Evolutionary conservation across 106 monocot genomes (phyloP), one percentile per base, ranked within the genome.

Genomic region (Hemerocallis citrina): DNA sequence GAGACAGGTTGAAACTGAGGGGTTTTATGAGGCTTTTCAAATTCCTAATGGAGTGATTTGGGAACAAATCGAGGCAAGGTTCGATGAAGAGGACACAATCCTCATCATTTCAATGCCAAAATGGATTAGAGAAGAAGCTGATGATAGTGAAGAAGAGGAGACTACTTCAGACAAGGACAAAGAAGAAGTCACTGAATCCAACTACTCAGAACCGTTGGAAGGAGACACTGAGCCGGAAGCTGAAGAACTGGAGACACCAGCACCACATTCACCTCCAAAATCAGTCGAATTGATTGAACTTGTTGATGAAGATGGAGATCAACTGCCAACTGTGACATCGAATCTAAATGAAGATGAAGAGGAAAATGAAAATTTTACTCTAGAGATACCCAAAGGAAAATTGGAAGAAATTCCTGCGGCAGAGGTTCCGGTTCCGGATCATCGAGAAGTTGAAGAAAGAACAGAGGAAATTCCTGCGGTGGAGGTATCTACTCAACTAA

Each of bases 101-200:
- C 68, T 81, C 9, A 7, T 76, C 7, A 43, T 76, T 58, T 37
- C 63, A 42, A 41, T 81, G 32, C 81, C 81, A 37, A 81, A 76
- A 66, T 30, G 34, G 17, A 43, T 22, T 3, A 50, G 28, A 67
- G 66, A 31, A 24, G 37, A 66, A 23, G 43, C 27, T 22, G 22
- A 40, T 1, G 59, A 59, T 7, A 70, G 34, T 16, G 46, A 51
- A 64, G 65, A 65, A 70, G 37, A 37, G 54, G 29, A 54, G 55
- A 33, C 35, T 57, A 8, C 59, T 39, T 36, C 16, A 4, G 37
- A 24, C 13, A 23, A 23, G 23, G 24, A n/a, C 20, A 56, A 57
- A 42, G 62, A 47, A 46, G 34, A 54, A 15, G 13, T 13, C 10
- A 1, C 10, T 34, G 66, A 59, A 14, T 34, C 5, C 33, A 61